Evolutionary conservation across 208 protist genomes (phyloP), one percentile per base, ranked within the genome.

Genomic region (Trypanosoma boissoni): DNA sequence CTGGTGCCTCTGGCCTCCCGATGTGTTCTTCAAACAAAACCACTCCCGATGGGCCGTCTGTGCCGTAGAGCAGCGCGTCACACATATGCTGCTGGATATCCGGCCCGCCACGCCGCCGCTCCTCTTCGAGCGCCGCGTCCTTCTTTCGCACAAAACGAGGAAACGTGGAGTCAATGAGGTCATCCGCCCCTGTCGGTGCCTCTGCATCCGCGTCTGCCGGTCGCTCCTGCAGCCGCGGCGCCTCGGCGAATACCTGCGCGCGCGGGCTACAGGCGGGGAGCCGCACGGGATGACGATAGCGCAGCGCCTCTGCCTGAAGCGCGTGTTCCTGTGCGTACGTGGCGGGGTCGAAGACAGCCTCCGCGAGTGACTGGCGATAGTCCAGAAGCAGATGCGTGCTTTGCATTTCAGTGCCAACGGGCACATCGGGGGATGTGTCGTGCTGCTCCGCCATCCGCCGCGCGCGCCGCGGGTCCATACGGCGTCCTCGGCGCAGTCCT

Each of bases 401-500:
- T 54, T 89, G 73, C 31, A 62, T 59, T 37, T 74, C 80, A 10
- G 37, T 62, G 5, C 49, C 0, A 12, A 37, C 20, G 2, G 64
- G 14, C 14, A 28, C 2, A 5, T 1, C 24, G 5, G 16, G 27
- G 8, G 24, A 46, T 9, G 49, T 24, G 26, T 43, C 12, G 29
- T 49, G 43, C 21, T 76, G 58, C 32, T 78, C 74, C 36, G 53
- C 75, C 32, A 73, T 43, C 45, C 74, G 57, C 6, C 52, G 50
- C 68, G 37, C 64, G 57, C 76, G 65, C n/a, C 79, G 76, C 16
- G 77, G 81, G 55, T 87, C 76, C 87, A 94, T 91, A 24, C 80
- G 80, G 39, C 58, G 72, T 23, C 82, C 81, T 8, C 58, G 52
- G 12, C 79, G 76, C 23, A 94, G 76, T 1, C 83, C 87, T 20